phyloP scores from a whole-genome alignment of 352 stramenopile species.

The Blastocystis sp. region DNA sequence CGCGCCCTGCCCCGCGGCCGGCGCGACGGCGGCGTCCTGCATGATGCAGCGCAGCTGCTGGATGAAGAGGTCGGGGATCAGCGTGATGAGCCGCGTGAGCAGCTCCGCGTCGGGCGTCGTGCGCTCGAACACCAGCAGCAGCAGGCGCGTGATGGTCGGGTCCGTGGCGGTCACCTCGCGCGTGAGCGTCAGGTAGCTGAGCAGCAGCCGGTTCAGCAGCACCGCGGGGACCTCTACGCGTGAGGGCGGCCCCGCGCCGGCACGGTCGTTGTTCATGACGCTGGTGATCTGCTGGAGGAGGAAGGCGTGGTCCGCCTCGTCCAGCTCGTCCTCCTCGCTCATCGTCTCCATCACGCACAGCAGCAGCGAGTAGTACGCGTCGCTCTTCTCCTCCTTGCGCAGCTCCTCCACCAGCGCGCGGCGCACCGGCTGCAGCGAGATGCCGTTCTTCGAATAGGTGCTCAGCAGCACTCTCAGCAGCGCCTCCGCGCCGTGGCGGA shows the following conservation, averaged over 20 bases:
- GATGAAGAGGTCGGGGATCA: constrained; percentile 27
- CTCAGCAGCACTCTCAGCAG: not conserved
- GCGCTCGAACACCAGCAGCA: not conserved
- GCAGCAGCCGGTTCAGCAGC: constrained; percentile 12
- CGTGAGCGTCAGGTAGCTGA: constrained; percentile 11
- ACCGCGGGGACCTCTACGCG: not conserved
- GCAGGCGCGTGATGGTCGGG: constrained; percentile 4
- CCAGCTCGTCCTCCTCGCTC: not conserved
- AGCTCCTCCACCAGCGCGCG: not conserved
- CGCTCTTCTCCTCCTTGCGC: not conserved
- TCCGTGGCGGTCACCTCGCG: not conserved
- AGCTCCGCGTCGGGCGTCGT: constrained; percentile 4
- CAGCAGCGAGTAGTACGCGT: constrained; percentile 46
- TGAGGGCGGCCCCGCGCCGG: not conserved
- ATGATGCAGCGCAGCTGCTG: constrained; percentile 15
- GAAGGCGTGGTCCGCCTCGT: not conserved
- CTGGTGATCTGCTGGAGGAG: not conserved
- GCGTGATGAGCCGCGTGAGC: not conserved
- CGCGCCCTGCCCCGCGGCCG: not conserved
- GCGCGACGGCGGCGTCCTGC: no score
- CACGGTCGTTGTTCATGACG: constrained; percentile 37
- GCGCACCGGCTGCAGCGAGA: not conserved
- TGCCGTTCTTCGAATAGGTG: constrained; percentile 26
- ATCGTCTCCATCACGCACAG: constrained; percentile 9
- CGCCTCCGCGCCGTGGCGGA: not conserved